Evolutionary conservation across 306 rosid species (phyloP).

Genomic region (apple (Malus domestica)): ASM211411v1 NC_041804.1:1470001-1470500

Average conservation of each 20-base stretch:
- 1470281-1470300: conserved; percentile 57
- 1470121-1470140: background rate
- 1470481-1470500: conserved; percentile 4
- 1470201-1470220: conserved; percentile 67
- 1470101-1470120: background rate
- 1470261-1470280: conserved; percentile 46
- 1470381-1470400: conserved; percentile 78
- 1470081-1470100: background rate
- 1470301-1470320: conserved; percentile 85
- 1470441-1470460: background rate
- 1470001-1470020: background rate
- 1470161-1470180: conserved; percentile 39
- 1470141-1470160: background rate
- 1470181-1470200: conserved; percentile 65
- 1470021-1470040: background rate
- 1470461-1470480: conserved; percentile 7
- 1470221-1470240: conserved; percentile 65
- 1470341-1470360: conserved; percentile 79
- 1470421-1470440: conserved; percentile 18
- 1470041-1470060: too few species aligned
- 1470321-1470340: conserved; percentile 84
- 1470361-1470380: conserved; percentile 75
- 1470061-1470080: too few species aligned
- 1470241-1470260: conserved; percentile 64
- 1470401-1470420: conserved; percentile 56